These are phyloP conservation scores for Parafenestella ontariensis DNA, from an alignment of 2,329 filamentous ascomycete genomes.

Conservation along the genomic window DNA sequence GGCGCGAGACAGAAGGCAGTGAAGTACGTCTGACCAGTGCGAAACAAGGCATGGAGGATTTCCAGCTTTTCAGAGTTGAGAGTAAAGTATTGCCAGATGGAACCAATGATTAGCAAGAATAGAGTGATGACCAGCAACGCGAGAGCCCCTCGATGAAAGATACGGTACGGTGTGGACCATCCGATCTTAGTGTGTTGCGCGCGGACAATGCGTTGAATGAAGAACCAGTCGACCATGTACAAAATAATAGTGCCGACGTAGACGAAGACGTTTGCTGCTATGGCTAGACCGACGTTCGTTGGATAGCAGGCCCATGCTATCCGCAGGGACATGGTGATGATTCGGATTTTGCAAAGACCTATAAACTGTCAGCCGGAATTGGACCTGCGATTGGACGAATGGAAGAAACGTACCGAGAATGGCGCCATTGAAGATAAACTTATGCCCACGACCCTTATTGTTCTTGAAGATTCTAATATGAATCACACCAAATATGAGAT, in stretches of 20 bases:
- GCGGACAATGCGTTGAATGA: constrained; percentile 77
- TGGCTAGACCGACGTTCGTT: constrained; percentile 57
- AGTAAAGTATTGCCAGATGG: constrained; percentile 73
- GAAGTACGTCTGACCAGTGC: constrained; percentile 69
- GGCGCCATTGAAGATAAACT: constrained; percentile 53
- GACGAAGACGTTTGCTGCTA: constrained; percentile 72
- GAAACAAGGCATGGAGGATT: constrained; percentile 68
- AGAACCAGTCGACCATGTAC: constrained; percentile 79
- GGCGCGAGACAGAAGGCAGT: constrained; percentile 72
- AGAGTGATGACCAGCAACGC: constrained; percentile 65
- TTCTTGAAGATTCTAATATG: constrained; percentile 52
- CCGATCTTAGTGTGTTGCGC: constrained; percentile 74
- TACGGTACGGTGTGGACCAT: constrained; percentile 66
- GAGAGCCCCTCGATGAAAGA: constrained; percentile 58
- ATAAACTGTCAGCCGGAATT: constrained; percentile 13
- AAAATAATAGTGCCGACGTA: constrained; percentile 78
- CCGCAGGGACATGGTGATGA: constrained; percentile 52
- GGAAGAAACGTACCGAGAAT: constrained; percentile 46
- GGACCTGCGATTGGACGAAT: not conserved
- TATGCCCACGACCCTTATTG: constrained; percentile 51
- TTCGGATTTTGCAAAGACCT: constrained; percentile 54
- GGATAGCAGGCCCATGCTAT: constrained; percentile 47
- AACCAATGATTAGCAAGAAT: constrained; percentile 69
- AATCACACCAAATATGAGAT: constrained; percentile 47
- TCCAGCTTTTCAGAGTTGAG: constrained; percentile 58